Evolutionary conservation across 2,329 filamentous ascomycete species (phyloP).

Genomic region (Ophiocordyceps camponoti-floridani): DNA sequence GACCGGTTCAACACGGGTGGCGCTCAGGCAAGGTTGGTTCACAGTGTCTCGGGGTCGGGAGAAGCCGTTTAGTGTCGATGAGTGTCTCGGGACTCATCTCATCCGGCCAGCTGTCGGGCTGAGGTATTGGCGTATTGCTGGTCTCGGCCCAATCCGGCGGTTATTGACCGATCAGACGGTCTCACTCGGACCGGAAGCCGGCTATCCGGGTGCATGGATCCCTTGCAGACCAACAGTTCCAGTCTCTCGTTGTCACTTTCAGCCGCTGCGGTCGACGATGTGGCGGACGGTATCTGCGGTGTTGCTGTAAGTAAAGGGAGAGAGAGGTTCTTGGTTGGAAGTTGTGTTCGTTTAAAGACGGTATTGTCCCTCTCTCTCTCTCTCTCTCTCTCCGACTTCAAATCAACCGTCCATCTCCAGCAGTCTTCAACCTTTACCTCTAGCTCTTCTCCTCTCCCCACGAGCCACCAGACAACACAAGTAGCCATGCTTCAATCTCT

Average conservation of each 20-base stretch:
- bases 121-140: neutral
- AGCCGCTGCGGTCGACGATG: too few species aligned
- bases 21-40: too few species aligned
- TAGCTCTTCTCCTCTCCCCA: neutral
- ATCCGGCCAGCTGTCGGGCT: neutral
- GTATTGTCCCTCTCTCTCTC: too few species aligned
- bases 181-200: neutral
- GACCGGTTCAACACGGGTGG: too few species aligned
- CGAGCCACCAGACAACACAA: too few species aligned
- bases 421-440: neutral
- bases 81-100: neutral
- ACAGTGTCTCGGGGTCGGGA: neutral
- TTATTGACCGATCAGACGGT: neutral
- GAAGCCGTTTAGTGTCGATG: neutral
- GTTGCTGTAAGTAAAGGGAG: too few species aligned
- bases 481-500: constrained; percentile 2
- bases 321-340: too few species aligned
- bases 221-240: too few species aligned
- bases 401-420: neutral
- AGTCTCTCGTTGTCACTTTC: too few species aligned
- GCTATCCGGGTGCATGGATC: neutral
- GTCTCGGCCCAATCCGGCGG: neutral
- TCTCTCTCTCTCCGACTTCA: too few species aligned
- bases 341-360: too few species aligned
- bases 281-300: too few species aligned